phyloP scores from a whole-genome alignment of 495 filamentous ascomycete species.

The Trichoderma reesei region DNA sequence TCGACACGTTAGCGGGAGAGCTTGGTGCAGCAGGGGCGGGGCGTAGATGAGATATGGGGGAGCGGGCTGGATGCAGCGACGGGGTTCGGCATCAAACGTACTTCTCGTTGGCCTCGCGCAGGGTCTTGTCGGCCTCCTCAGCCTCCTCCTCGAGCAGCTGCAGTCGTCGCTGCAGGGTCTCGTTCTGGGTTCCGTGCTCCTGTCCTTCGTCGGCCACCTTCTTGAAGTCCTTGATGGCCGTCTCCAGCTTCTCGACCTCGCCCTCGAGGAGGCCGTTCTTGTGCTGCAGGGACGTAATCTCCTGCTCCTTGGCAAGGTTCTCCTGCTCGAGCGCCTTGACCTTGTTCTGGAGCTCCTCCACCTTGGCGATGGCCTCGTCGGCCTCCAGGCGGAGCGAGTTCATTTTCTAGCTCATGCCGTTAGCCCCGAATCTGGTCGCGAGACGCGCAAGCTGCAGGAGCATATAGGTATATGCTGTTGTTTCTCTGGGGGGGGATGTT shows the following conservation, averaged over 20 bases:
- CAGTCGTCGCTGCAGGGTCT: constrained; percentile 79
- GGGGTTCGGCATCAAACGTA: constrained; percentile 37
- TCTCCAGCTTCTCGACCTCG: constrained; percentile 86
- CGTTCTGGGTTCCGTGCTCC: constrained; percentile 72
- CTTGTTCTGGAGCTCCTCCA: constrained; percentile 75
- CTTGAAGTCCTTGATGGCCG: constrained; percentile 67
- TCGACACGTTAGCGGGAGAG: constrained; percentile 14
- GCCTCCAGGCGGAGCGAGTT: constrained; percentile 83
- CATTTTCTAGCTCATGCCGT: constrained; percentile 61
- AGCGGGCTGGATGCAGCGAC: neutral
- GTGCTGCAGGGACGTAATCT: constrained; percentile 90
- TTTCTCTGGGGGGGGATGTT: neutral
- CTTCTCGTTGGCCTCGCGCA: constrained; percentile 98
- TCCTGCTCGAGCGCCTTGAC: constrained; percentile 90
- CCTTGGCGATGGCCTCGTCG: constrained; percentile 66
- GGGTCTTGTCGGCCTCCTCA: constrained; percentile 85
- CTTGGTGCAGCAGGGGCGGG: neutral
- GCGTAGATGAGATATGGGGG: neutral
- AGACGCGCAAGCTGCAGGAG: too few relatives aligned
- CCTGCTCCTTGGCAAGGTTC: constrained; percentile 92
- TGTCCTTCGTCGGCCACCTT: constrained; percentile 60
- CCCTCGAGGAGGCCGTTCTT: constrained; percentile 79
- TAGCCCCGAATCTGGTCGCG: too few relatives aligned
- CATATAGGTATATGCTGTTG: too few relatives aligned
- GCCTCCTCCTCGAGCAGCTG: constrained; percentile 96